Evolutionary conservation across 768 basidiomycete species (phyloP).

Genomic region (Gautieria morchelliformis): DNA sequence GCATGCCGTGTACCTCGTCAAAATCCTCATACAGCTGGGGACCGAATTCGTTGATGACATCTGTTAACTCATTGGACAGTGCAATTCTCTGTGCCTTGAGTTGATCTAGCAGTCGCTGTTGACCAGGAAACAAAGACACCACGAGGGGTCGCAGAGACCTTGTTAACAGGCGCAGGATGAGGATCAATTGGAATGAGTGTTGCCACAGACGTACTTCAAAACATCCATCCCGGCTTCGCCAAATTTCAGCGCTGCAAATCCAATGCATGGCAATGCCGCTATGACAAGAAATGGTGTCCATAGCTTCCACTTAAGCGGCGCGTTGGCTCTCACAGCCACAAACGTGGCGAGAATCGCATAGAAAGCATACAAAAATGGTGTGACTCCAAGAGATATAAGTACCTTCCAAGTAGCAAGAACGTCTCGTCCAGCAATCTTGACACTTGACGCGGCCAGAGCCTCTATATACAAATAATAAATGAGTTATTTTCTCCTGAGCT

Average conservation of each 20-base stretch:
- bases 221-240: constrained; percentile 98
- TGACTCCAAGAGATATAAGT: constrained; percentile 83
- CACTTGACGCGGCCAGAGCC: constrained; percentile 89
- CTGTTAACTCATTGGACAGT: constrained; percentile 77
- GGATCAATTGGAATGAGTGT: background rate
- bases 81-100: constrained; percentile 64
- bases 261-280: constrained; percentile 73
- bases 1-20: constrained; percentile 44
- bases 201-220: constrained; percentile 60
- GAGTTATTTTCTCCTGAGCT: too few species aligned
- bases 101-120: constrained; percentile 68
- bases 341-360: constrained; percentile 76
- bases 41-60: constrained; percentile 79
- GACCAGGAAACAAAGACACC: constrained; percentile 81
- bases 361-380: constrained; percentile 74
- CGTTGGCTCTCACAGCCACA: constrained; percentile 57
- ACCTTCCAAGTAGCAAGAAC: constrained; percentile 99
- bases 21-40: constrained; percentile 84
- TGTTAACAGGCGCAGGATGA: background rate
- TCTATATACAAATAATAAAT: constrained; percentile 36
- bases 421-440: constrained; percentile 93
- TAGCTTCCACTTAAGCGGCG: constrained; percentile 52
- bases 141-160: constrained; percentile 88
- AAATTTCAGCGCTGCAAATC: constrained; percentile 89
- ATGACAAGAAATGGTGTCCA: constrained; percentile 74